These are phyloP conservation scores for Magnolia officinalis DNA, from an alignment of 164 flowering plant genomes.

Conservation along the genomic window DNA sequence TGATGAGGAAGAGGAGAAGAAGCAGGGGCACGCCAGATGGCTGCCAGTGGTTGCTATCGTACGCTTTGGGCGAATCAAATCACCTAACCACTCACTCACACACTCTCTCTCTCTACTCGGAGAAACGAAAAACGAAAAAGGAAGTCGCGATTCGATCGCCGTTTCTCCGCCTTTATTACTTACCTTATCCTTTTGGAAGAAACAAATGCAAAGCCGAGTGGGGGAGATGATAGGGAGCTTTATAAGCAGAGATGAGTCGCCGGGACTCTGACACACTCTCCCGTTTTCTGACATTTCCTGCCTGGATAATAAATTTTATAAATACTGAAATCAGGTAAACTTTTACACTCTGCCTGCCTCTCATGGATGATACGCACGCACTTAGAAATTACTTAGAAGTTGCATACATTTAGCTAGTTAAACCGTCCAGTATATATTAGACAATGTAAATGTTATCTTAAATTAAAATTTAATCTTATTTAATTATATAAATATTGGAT, in stretches of 20 bases:
- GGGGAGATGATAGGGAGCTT: background rate
- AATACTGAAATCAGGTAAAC: no score
- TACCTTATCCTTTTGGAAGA: background rate
- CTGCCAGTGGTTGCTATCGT: constrained; percentile 1
- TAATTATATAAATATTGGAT: no score
- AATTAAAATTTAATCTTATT: no score
- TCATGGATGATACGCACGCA: no score
- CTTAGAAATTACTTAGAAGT: no score
- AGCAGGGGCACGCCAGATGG: background rate
- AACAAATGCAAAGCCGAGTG: background rate
- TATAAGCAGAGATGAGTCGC: constrained; percentile 16
- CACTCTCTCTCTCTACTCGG: background rate
- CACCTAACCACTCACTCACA: background rate
- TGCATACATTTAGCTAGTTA: no score
- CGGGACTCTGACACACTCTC: background rate
- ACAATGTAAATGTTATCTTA: no score
- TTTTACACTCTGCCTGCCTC: no score
- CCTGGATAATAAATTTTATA: no score
- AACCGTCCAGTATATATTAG: no score
- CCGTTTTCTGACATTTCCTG: no score
- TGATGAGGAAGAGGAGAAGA: background rate
- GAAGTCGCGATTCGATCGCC: background rate
- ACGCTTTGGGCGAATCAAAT: background rate
- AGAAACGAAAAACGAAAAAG: background rate
- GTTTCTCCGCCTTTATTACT: background rate